Conservation (phyloP, 352 stramenopile species). For the Phytophthora nicotianae region DNA sequence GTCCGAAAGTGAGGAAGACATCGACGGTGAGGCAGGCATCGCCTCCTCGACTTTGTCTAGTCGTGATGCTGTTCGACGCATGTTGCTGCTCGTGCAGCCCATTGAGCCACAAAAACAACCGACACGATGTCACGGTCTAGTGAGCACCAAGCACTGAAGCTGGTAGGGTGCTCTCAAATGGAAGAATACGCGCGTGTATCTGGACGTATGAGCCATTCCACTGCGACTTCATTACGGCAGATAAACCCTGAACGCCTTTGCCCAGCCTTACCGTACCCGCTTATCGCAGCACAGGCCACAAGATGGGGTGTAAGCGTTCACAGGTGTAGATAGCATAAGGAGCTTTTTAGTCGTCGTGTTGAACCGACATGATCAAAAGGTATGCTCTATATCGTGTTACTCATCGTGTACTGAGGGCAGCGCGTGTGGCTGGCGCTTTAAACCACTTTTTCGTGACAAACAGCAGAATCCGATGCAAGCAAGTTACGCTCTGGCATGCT, state of each 20-base stretch:
- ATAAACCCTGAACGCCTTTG: conserved; percentile 22
- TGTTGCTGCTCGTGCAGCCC: conserved; percentile 38
- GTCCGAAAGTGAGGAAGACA: conserved; percentile 32
- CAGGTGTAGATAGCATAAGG: conserved; percentile 11
- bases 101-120: conserved; percentile 25
- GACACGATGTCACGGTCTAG: not conserved
- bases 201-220: conserved; percentile 31
- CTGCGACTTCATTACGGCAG: not conserved
- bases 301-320: conserved; percentile 9
- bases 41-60: conserved; percentile 30
- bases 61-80: conserved; percentile 20
- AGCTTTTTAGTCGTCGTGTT: conserved; percentile 9
- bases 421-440: conserved; percentile 10
- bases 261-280: conserved; percentile 7
- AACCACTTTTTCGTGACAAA: conserved; percentile 17
- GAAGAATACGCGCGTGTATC: conserved; percentile 7
- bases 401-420: conserved; percentile 11
- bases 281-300: conserved; percentile 10
- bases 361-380: not conserved
- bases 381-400: conserved; percentile 36
- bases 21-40: conserved; percentile 23
- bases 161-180: conserved; percentile 1
- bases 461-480: conserved; percentile 14
- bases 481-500: conserved; percentile 11
- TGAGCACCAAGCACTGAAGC: conserved; percentile 1